Base-by-base conservation (phyloP, 805 yeast genomes). In the Geotrichum ghanense region DNA sequence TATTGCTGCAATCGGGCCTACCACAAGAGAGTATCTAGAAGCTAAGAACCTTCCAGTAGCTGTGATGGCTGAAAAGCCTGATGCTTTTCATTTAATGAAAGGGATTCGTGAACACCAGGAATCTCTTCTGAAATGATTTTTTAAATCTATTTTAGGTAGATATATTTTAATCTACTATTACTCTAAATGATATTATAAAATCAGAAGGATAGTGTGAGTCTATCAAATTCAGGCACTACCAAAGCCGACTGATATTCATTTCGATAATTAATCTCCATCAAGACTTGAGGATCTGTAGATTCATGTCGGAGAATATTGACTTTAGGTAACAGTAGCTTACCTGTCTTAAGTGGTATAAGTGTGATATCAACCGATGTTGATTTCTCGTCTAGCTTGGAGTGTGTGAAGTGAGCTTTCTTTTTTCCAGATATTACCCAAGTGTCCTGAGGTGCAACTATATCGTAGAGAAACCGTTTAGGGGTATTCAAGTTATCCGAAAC, bases 1-100 rank as follows among this genome's bases (percentile, higher is more conserved):
- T 43, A 65, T 87, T 14, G 96, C 95, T 0, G 79, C 89, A 2
- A 90, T 90, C 48, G 97, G 97, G 0, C 97, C 97, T 2, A 90
- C 97, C 0, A 90, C 97, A 0, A 51, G 57, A 9, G 78, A 82
- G 47, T 87, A 75, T 56, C 63, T 89, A 40, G 34, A 61, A 3
- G 61, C 68, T 1, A 69, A 74, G 17, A 80, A 77, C 0, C 59
- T 90, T 2, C 52, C 41, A 0, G 85, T 89, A 1, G 65, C 74
- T 35, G 74, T 83, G 1, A 83, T 82, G 2, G 80, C 95, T 2
- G 63, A 64, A 3, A 78, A 77, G 49, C 97, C 97, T 0, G 79
- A 79, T 25, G 87, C 95, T 0, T 54, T 53, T 2, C 70, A 82
- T 2, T 64, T 88, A 35, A 62, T 72, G 6, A 62, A 66, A 41